Evolutionary conservation across 208 protist genomes (phyloP).

Genomic region (Trichomonas gallinae): DNA sequence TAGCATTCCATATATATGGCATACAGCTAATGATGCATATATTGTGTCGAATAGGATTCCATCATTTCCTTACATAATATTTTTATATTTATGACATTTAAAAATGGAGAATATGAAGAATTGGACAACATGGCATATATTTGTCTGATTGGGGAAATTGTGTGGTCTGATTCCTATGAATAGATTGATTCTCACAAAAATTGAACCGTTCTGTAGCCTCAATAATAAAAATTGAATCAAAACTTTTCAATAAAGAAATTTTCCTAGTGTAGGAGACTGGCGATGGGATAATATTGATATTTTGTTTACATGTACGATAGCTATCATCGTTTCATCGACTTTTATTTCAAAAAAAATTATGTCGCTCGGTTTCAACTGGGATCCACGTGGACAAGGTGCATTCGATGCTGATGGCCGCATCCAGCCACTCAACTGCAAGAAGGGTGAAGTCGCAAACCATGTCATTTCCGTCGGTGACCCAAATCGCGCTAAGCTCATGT

Average conservation of each 20-base stretch:
- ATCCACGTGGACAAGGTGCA: background rate
- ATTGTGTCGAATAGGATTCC: too few relatives aligned
- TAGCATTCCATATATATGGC: too few relatives aligned
- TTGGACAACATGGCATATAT: too few relatives aligned
- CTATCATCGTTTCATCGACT: background rate
- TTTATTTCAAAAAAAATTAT: background rate
- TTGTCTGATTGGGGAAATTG: too few relatives aligned
- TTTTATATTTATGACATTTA: too few relatives aligned
- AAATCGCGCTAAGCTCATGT: background rate
- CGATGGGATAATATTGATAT: background rate
- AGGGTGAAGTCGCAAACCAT: background rate
- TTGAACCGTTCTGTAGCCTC: too few relatives aligned
- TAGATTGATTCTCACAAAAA: too few relatives aligned
- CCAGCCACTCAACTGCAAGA: background rate
- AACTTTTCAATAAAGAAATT: background rate
- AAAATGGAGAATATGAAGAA: too few relatives aligned
- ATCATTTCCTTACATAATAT: too few relatives aligned
- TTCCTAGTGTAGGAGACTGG: background rate
- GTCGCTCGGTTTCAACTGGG: background rate
- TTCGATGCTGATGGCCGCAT: background rate
- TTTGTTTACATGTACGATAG: background rate
- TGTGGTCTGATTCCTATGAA: too few relatives aligned
- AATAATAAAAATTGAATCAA: background rate
- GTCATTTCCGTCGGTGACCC: background rate
- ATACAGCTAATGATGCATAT: too few relatives aligned